Conservation (phyloP, 2,329 filamentous ascomycete species). For the Sclerotinia glacialis region DNA sequence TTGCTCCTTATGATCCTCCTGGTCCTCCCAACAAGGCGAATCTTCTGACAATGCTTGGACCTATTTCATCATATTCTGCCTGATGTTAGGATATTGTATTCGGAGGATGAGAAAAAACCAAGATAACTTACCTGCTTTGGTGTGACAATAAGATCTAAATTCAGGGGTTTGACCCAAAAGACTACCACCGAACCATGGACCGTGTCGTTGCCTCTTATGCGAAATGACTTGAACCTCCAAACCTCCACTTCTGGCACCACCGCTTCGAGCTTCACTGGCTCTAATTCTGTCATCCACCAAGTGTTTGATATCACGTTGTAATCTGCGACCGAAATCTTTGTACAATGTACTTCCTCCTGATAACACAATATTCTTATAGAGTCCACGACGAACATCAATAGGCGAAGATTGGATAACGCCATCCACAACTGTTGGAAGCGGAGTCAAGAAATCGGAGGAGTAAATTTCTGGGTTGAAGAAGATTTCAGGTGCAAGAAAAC, state of each 20-base stretch:
- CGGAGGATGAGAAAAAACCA: neutral
- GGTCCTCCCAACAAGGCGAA: slow-evolving; percentile 93
- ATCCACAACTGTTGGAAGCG: slow-evolving; percentile 90
- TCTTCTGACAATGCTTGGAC: slow-evolving; percentile 90
- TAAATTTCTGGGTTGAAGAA: slow-evolving; percentile 99
- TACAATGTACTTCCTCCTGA: slow-evolving; percentile 96
- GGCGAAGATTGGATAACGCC: slow-evolving; percentile 96
- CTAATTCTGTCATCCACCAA: slow-evolving; percentile 90
- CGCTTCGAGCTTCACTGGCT: slow-evolving; percentile 86
- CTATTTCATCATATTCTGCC: slow-evolving; percentile 78
- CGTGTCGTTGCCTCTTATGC: slow-evolving; percentile 95
- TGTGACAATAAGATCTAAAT: slow-evolving; percentile 98
- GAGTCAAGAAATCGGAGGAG: slow-evolving; percentile 96
- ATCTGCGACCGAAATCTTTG: slow-evolving; percentile 93
- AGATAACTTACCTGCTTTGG: slow-evolving; percentile 56
- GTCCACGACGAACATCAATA: slow-evolving; percentile 91
- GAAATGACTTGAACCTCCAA: slow-evolving; percentile 96
- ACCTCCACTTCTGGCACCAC: slow-evolving; percentile 84
- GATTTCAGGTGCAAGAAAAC: slow-evolving; percentile 96
- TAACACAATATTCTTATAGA: slow-evolving; percentile 99
- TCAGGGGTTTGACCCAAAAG: slow-evolving; percentile 95
- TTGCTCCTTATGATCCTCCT: slow-evolving; percentile 61
- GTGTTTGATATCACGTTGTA: slow-evolving; percentile 97
- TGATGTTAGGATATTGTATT: neutral
- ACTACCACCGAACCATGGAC: slow-evolving; percentile 97